Evolutionary conservation across 345 rosid species (phyloP).

Genomic region (Dipteronia dyeriana): DNA sequence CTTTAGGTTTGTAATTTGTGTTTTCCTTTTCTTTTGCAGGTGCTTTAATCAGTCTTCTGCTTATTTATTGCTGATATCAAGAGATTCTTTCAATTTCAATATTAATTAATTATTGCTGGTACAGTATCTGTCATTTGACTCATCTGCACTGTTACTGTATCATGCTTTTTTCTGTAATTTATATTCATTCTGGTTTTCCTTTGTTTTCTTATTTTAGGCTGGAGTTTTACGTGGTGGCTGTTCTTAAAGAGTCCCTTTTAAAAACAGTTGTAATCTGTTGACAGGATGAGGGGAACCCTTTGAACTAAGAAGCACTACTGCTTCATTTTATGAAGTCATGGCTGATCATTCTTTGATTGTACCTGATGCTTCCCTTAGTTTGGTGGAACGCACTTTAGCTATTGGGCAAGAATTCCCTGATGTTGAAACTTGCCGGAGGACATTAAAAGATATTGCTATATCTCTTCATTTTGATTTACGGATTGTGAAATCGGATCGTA

Average conservation of each 20-base stretch:
- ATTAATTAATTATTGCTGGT: background rate
- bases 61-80: background rate
- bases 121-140: too few relatives aligned
- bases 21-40: background rate
- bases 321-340: slow-evolving; percentile 46
- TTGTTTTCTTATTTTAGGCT: slow-evolving; percentile 24
- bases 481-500: slow-evolving; percentile 96
- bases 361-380: slow-evolving; percentile 41
- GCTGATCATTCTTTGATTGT: slow-evolving; percentile 61
- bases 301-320: slow-evolving; percentile 22
- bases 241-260: slow-evolving; percentile 15
- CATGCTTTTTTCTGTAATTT: slow-evolving; percentile 3
- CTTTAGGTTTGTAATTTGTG: background rate
- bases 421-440: slow-evolving; percentile 97
- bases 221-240: slow-evolving; percentile 25
- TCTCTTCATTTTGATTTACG: slow-evolving; percentile 96
- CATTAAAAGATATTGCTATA: slow-evolving; percentile 90
- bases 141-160: background rate
- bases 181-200: slow-evolving; percentile 10
- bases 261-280: slow-evolving; percentile 15
- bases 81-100: slow-evolving; percentile 3
- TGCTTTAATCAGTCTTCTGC: background rate
- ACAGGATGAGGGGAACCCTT: slow-evolving; percentile 27
- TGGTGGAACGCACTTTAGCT: slow-evolving; percentile 49
- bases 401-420: slow-evolving; percentile 95